Evolutionary conservation across 257 asterid species (phyloP), one percentile per base, ranked within the genome.

Genomic region (Thymus quinquecostatus): DNA sequence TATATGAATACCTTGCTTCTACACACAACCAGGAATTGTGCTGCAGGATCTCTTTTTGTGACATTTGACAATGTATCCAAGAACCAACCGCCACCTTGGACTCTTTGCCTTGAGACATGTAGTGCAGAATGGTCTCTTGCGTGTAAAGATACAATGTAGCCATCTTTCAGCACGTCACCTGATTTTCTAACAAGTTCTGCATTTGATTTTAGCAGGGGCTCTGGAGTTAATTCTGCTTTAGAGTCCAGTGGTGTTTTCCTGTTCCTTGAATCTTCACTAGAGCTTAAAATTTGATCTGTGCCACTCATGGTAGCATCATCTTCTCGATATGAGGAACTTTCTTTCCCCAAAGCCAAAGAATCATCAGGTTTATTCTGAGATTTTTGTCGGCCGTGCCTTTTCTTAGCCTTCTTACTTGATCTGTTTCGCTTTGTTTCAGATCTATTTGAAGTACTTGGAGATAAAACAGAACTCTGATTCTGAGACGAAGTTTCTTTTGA

Each of bases 41-140:
- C 92, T 32, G 98, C 97, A 68, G 99, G 99, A 82, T 95, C 99
- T 79, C 96, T 90, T 87, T 87, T 92, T 58, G 97, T 82, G 14
- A 92, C 92, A 76, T 84, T 87, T 28, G 96, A 78, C 86, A 87
- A 73, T 12, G 98, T 82, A 73, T 95, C 99, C 36, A 95, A 89
- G 85, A 95, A 92, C 99, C 99, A 95, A 50, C 96, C 99, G 62
- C 99, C 98, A 7, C 97, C 99, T 82, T 90, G 73, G 75, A 85
- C 89, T 84, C 99, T 88, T 77, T 88, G 96, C 80, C 97, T 87
- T 27, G 99, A 92, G 60, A 95, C 92, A 79, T 95, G 91, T 72
- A 95, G 87, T 36, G 87, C 85, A 45, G 88, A 86, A 66, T 71
- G 83, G 76, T 92, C 97, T 82, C 92, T 82, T 65, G 98, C 82